Evolutionary conservation across 371 early-diverging fungal genomes (phyloP), one percentile per base, ranked within the genome.

Genomic region (Mortierella sp.): DNA sequence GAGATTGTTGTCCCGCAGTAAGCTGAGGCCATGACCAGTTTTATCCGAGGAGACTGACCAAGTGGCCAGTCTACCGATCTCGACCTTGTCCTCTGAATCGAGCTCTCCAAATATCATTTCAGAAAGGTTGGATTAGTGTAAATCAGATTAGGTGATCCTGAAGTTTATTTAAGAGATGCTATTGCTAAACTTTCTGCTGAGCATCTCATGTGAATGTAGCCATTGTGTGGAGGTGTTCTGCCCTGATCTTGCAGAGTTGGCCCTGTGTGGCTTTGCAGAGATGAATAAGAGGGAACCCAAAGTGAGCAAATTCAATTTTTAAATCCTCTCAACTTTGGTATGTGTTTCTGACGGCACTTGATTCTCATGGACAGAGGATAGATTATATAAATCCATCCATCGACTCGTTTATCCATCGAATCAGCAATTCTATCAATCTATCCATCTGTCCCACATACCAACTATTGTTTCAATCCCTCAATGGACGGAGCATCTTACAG

Each of bases 41-140:
- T 94, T 93, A 76, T 83, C 88, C 1, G 94, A 87, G 13, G 96
- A 95, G 5, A 94, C 89, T 7, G 90, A 83, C 94, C 95, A 93
- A 2, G 76, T 77, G 0, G 90, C 91, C 51, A 85, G 85, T 42
- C 80, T 62, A 0, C 88, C 87, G 45, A 93, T 87, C 54, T 93
- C 92, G 23, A 88, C 85, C 40, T 83, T 85, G 58, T 88, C 88
- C 23, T 64, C 57, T n/a, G 64, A 59, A 47, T 80, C 80, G 7
- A 74, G 61, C 22, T 66, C 72, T 23, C 60, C 69, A 26, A 55
- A 42, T 32, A 40, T 60, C 60, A 47, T 57, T 29, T 22, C 26
- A 51, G 40, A 17, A 40, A 3, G 23, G 7, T 23, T 22, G 9
- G 37, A 26, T 31, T 40, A 17, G 31, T 51, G 6, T 0, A 51